Evolutionary conservation across 352 stramenopile species (phyloP).

Genomic region (Pelagophyceae sp.): DNA sequence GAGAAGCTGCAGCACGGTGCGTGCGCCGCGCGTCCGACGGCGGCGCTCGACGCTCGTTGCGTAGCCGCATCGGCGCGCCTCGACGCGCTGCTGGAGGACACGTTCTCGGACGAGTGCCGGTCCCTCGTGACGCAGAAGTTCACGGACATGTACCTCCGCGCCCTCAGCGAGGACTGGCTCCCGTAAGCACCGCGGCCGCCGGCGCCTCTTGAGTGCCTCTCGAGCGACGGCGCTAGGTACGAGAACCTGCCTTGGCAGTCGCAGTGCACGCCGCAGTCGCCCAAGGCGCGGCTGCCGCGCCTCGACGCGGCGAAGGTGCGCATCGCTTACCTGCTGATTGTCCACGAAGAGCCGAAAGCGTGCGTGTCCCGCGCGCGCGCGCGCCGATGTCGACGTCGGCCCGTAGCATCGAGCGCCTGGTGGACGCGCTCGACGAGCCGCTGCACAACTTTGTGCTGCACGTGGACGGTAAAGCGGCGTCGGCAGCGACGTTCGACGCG

Average conservation of each 20-base stretch:
- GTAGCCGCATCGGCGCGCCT: too few species aligned
- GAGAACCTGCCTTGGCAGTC: neutral
- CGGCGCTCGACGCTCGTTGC: too few species aligned
- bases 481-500: slow-evolving; percentile 21
- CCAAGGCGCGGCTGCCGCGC: neutral
- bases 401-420: slow-evolving; percentile 59
- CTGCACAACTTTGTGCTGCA: slow-evolving; percentile 53
- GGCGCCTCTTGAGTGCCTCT: too few species aligned
- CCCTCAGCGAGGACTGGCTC: neutral
- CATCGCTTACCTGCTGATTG: slow-evolving; percentile 54
- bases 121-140: neutral
- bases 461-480: slow-evolving; percentile 43
- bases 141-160: neutral
- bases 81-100: neutral
- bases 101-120: neutral
- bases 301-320: neutral
- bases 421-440: slow-evolving; percentile 48
- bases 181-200: too few species aligned
- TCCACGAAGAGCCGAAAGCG: slow-evolving; percentile 46
- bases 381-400: too few species aligned
- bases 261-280: neutral
- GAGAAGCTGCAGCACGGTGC: too few species aligned
- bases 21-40: too few species aligned
- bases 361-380: too few species aligned
- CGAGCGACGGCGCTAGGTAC: too few species aligned